Evolutionary conservation across 2,329 filamentous ascomycete genomes (phyloP).

Genomic region (Leptographium procerum): DNA sequence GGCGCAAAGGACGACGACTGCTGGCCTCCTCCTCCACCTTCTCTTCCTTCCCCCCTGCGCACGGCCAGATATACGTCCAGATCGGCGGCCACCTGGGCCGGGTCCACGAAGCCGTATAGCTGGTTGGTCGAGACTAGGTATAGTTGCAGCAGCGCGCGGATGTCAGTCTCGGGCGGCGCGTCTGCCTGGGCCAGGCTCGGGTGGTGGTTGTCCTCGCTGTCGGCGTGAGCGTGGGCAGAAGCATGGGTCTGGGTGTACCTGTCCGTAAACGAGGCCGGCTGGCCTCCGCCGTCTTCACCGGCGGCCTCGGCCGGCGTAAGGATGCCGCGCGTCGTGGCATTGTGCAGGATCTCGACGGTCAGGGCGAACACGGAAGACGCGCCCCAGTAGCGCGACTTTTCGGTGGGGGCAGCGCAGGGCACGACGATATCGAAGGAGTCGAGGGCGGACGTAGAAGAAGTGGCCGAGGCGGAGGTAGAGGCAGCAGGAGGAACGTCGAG

Average conservation of each 20-base stretch:
- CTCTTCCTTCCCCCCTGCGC: background rate
- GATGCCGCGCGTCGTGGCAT: conserved; percentile 4
- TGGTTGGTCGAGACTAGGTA: conserved; percentile 19
- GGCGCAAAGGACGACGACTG: background rate
- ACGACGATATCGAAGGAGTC: conserved; percentile 10
- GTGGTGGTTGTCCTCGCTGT: background rate
- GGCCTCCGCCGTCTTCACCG: background rate
- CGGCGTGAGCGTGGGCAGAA: background rate
- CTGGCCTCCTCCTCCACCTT: background rate
- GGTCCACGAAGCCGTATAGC: conserved; percentile 18
- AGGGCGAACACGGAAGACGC: conserved; percentile 10
- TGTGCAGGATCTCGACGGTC: conserved; percentile 11
- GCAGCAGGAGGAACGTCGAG: background rate
- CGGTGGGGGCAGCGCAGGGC: background rate
- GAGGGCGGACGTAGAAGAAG: too few relatives aligned
- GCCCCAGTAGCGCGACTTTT: conserved; percentile 11
- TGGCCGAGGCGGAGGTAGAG: background rate
- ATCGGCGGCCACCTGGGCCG: conserved; percentile 13
- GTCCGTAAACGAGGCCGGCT: background rate
- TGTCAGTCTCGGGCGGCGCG: conserved; percentile 6
- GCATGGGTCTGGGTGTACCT: background rate
- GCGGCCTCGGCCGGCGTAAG: background rate
- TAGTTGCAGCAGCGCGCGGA: conserved; percentile 14
- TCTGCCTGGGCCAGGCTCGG: background rate
- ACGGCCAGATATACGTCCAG: conserved; percentile 14